Evolutionary conservation across 2,329 filamentous ascomycete genomes (phyloP).

Genomic region (Juglanconis oblonga): DNA sequence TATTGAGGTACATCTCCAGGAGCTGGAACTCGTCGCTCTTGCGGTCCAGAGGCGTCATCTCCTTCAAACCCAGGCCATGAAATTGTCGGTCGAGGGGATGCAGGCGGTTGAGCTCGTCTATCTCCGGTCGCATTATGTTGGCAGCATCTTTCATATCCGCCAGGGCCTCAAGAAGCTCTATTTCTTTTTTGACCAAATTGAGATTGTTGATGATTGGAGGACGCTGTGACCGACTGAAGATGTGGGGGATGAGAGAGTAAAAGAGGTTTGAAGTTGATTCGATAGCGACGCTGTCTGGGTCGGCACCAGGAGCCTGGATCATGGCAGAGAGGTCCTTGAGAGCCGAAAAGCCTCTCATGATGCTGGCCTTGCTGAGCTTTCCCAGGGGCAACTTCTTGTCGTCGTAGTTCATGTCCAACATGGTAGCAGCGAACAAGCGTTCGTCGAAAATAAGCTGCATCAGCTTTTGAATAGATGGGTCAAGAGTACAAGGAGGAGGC

Average conservation of each 20-base stretch:
- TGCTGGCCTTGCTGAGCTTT: slow-evolving; percentile 77
- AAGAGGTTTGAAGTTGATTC: slow-evolving; percentile 72
- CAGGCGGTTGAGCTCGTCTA: slow-evolving; percentile 47
- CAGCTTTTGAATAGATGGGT: slow-evolving; percentile 60
- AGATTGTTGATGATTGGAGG: slow-evolving; percentile 64
- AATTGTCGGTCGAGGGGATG: slow-evolving; percentile 72
- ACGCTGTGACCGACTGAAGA: slow-evolving; percentile 69
- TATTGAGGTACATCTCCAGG: slow-evolving; percentile 64
- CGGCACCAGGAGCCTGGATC: slow-evolving; percentile 53
- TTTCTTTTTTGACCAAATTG: slow-evolving; percentile 65
- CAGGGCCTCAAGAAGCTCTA: slow-evolving; percentile 76
- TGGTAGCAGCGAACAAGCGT: slow-evolving; percentile 64
- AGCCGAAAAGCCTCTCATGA: slow-evolving; percentile 70
- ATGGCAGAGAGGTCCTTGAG: slow-evolving; percentile 73
- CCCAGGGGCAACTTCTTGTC: slow-evolving; percentile 76
- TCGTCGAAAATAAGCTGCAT: slow-evolving; percentile 84
- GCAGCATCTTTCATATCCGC: slow-evolving; percentile 82
- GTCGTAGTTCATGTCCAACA: slow-evolving; percentile 68
- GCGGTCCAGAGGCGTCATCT: slow-evolving; percentile 69
- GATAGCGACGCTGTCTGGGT: slow-evolving; percentile 35
- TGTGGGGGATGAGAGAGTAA: slow-evolving; percentile 80
- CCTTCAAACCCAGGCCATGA: slow-evolving; percentile 65
- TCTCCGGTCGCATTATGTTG: slow-evolving; percentile 69
- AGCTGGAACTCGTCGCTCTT: slow-evolving; percentile 60
- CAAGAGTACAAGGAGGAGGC: slow-evolving; percentile 54